These are phyloP conservation scores for Saccharomycopsis hybrid DNA, from an alignment of 1,139 yeast species.

Conservation along the genomic window DNA sequence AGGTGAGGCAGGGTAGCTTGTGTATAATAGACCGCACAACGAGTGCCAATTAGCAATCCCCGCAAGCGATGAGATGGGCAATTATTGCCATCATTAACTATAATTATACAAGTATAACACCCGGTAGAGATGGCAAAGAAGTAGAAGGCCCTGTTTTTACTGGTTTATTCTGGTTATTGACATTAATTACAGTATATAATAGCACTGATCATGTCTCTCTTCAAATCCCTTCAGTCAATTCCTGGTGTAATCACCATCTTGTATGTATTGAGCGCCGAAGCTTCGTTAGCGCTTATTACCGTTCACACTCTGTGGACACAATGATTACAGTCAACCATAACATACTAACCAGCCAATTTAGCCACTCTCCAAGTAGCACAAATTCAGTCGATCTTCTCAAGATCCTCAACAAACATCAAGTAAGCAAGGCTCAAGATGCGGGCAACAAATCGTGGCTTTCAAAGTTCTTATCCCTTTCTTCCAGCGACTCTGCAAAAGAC, in stretches of 20 bases:
- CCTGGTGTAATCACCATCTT: conserved; percentile 20
- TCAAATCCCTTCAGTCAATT: conserved; percentile 18
- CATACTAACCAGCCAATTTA: background rate
- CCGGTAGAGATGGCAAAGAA: too few relatives aligned
- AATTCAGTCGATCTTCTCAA: conserved; percentile 11
- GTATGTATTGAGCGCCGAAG: conserved; percentile 7
- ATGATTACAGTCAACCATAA: background rate
- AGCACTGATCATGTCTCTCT: conserved; percentile 14
- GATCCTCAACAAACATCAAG: conserved; percentile 14
- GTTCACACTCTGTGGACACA: background rate
- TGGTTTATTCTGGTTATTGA: too few relatives aligned
- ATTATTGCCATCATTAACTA: too few relatives aligned
- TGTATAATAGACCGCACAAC: too few relatives aligned
- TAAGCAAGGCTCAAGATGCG: background rate
- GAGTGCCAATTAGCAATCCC: too few relatives aligned
- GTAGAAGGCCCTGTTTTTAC: too few relatives aligned
- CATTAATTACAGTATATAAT: too few relatives aligned
- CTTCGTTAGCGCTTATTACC: background rate
- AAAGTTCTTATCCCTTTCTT: conserved; percentile 3
- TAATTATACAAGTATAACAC: too few relatives aligned
- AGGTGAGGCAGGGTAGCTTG: too few relatives aligned
- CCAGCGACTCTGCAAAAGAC: background rate
- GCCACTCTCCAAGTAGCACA: conserved; percentile 13
- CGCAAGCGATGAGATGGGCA: too few relatives aligned
- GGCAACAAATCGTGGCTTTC: conserved; percentile 14